Evolutionary conservation across 257 asterid genomes (phyloP), one percentile per base, ranked within the genome.

Genomic region (Handroanthus guayacan): DNA sequence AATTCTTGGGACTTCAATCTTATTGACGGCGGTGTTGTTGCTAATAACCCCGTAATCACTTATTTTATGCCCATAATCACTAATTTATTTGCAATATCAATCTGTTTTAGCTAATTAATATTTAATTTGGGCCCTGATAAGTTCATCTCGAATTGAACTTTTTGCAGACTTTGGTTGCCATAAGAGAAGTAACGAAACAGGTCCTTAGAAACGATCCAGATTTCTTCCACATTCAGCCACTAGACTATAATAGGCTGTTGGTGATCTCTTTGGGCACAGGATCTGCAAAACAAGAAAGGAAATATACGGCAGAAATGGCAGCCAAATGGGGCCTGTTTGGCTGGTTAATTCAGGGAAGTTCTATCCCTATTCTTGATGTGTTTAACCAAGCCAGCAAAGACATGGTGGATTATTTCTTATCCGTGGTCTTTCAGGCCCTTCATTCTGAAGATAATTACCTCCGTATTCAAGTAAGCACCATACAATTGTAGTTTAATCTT

Each of bases 201-300:
- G 70, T 70, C 1, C 43, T 9, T 14, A 47, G 56, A 71, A 63
- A 54, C 11, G 69, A 83, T 34, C 87, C 90, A 18, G 76, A 83
- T 63, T 87, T 81, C 75, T 63, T 57, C 60, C 76, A 88, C 0
- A 54, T 72, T 36, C 52, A 80, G 18, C 91, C 90, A 10, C 60
- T 86, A 72, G 89, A 79, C 55, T 86, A 47, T 39, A 64, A 61
- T 50, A 75, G 76, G 38, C 68, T 83, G 71, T 75, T 88, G 20
- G 86, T 90, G 69, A 66, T 90, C 60, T 88, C 96, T 3, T 17
- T 90, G 3, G 90, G 96, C 66, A 81, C 96, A 0, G 93, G 95
- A 4, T 17, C 85, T 2, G 81, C 83, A 0, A 89, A 84, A 71
- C 79, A 62, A 3, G 90, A 85, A 52, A 75, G 71, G 47, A 83